Conservation (phyloP, 1,284 basidiomycete species). For the Cutaneotrichosporon sp. region DNA sequence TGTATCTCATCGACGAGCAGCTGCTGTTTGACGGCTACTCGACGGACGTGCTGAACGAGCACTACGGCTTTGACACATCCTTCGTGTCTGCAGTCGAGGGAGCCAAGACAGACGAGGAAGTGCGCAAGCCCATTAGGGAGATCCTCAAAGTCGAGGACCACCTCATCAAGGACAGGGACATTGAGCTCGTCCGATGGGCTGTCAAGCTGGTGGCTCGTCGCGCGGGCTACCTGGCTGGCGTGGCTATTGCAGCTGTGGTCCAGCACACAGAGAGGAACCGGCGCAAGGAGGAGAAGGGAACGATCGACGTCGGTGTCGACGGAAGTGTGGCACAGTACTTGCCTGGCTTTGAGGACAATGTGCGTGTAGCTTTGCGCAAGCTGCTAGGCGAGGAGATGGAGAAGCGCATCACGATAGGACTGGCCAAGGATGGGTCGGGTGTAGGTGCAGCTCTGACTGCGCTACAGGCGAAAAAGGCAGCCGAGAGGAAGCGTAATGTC, state of each 20-base stretch:
- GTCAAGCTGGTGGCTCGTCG: conserved; percentile 71
- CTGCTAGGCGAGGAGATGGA: conserved; percentile 77
- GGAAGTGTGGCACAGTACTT: conserved; percentile 90
- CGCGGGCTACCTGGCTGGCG: conserved; percentile 76
- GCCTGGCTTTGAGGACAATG: conserved; percentile 70
- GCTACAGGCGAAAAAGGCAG: conserved; percentile 49
- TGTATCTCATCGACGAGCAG: conserved; percentile 73
- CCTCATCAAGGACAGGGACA: conserved; percentile 48
- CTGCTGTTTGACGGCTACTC: conserved; percentile 74
- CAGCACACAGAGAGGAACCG: conserved; percentile 68
- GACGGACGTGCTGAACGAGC: conserved; percentile 67
- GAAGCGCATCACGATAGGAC: conserved; percentile 71
- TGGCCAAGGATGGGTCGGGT: conserved; percentile 96
- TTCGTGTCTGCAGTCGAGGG: conserved; percentile 81
- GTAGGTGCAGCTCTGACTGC: conserved; percentile 61
- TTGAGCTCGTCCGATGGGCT: conserved; percentile 76
- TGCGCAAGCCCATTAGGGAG: conserved; percentile 57
- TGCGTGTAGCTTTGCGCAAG: conserved; percentile 67
- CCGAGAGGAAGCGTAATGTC: too few species aligned
- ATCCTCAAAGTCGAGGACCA: conserved; percentile 58
- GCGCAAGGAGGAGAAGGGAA: conserved; percentile 50
- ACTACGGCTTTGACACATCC: conserved; percentile 91
- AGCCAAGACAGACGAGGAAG: conserved; percentile 41
- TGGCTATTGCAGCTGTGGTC: conserved; percentile 79
- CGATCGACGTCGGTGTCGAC: conserved; percentile 76